These are phyloP conservation scores for Xylariaceae sp. DNA, from an alignment of 2,329 filamentous ascomycete genomes.

Conservation along the genomic window DNA sequence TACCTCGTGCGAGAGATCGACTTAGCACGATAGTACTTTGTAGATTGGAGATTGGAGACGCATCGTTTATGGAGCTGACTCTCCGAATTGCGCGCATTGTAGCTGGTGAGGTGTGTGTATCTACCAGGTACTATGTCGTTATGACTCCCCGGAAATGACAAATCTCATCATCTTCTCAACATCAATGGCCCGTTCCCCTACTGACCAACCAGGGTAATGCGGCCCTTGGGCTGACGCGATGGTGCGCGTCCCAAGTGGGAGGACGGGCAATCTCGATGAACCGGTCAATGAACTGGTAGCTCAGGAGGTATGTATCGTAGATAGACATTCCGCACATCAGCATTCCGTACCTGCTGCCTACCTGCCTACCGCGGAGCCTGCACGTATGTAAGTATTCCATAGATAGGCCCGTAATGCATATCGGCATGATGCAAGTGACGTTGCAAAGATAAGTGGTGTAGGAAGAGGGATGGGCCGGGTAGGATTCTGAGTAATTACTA, in stretches of 20 bases:
- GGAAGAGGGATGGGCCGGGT: not conserved
- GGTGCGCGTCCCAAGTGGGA: constrained; percentile 8
- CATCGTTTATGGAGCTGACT: constrained; percentile 17
- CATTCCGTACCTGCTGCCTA: too few species aligned
- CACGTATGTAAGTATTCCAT: not conserved
- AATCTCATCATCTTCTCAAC: constrained; percentile 19
- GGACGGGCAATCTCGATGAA: constrained; percentile 12
- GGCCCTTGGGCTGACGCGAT: constrained; percentile 14
- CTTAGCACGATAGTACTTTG: constrained; percentile 3
- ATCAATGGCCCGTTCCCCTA: constrained; percentile 14
- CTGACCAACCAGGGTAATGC: constrained; percentile 16
- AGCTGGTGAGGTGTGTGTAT: not conserved
- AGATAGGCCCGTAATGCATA: constrained; percentile 7
- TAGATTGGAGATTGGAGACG: constrained; percentile 11
- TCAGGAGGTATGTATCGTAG: not conserved
- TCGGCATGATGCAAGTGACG: constrained; percentile 18
- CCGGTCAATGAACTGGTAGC: constrained; percentile 8
- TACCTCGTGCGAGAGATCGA: constrained; percentile 6
- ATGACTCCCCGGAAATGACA: constrained; percentile 22
- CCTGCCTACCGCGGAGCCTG: too few species aligned
- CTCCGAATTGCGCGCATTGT: constrained; percentile 4
- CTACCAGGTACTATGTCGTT: constrained; percentile 15
- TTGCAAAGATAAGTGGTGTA: constrained; percentile 9
- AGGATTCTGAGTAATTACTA: too few species aligned
- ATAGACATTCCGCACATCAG: too few species aligned